Base-by-base conservation (phyloP, 805 yeast species). In the Kuraishia borneana region DNA sequence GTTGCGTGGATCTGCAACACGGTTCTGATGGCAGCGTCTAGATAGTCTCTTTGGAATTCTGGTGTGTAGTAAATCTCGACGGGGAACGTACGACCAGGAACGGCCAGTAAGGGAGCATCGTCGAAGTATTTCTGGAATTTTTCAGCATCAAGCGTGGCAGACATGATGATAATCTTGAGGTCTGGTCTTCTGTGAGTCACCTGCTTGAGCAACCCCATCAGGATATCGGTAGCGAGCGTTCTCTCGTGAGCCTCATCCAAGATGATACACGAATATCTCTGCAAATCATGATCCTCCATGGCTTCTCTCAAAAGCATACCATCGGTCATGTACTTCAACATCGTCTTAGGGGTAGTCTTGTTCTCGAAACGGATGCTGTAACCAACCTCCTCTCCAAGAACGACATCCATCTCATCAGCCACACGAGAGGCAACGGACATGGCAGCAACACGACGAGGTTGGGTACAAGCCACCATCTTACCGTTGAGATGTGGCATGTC, bases 241-340 rank as follows among this genome's bases (percentile, higher is more conserved):
- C 98, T 79, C 60, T 89, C 98, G 63, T 89, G 98, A 31, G 97
- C 97, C 65, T 89, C 98, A 70, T 89, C 98, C 40, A 89, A 65
- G 43, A 89, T 85, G 40, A 89, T 83, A 49, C 95, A 89, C 13
- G 94, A 80, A 56, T 89, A 89, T 43, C 80, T 68, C 4, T 63
- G 60, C 54, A 89, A 65, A 39, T 78, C 72, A 46, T 85, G 96
- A 54, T 89, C 98, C 43, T 82, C 92, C 97, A 92, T 88, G 20
- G 96, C 96, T 60, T 89, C 98, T 51, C 96, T 73, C 45, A 89
- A 64, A 35, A 89, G 69, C 96, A 89, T 88, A 76, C 98, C 98
- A 64, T 89, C 98, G 8, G 98, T 89, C 96, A 89, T 84, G 63
- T 92, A 89, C 59, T 87, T 85, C 49, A 89, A 65, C 25, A 88